These are phyloP conservation scores for Ascochyta rabiei DNA, from an alignment of 2,329 filamentous ascomycete species.

Conservation along the genomic window DNA sequence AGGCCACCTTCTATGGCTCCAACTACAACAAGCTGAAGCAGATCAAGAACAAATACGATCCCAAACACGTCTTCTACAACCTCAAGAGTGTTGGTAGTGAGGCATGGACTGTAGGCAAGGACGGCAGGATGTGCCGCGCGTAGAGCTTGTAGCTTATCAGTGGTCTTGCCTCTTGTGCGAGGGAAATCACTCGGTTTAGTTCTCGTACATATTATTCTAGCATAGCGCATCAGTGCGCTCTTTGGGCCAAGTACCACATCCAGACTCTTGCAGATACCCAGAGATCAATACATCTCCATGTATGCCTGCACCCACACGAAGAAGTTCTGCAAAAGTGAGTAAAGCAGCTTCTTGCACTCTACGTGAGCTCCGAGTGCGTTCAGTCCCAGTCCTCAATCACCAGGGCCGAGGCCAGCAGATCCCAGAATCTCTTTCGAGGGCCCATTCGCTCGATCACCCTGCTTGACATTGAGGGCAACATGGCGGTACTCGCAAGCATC, in stretches of 20 bases:
- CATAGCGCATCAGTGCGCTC: not conserved
- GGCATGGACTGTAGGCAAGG: slow-evolving; percentile 19
- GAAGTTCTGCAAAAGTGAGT: too few species aligned
- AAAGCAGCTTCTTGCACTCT: too few species aligned
- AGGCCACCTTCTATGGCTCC: slow-evolving; percentile 54
- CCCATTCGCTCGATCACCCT: too few species aligned
- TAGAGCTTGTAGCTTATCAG: not conserved
- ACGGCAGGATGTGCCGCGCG: slow-evolving; percentile 20
- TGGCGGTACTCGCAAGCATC: too few species aligned
- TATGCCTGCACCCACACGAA: too few species aligned
- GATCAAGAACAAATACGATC: slow-evolving; percentile 33
- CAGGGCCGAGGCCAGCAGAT: too few species aligned
- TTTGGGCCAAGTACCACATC: not conserved
- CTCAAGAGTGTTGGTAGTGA: slow-evolving; percentile 27
- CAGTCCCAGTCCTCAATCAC: too few species aligned
- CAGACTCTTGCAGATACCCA: slow-evolving; percentile 4
- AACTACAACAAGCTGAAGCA: slow-evolving; percentile 57
- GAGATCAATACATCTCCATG: too few species aligned
- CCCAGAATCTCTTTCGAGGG: too few species aligned
- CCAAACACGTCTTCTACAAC: slow-evolving; percentile 28
- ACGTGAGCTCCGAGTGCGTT: too few species aligned
- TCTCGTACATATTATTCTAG: not conserved
- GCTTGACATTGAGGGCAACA: too few species aligned
- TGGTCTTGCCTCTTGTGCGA: too few species aligned
- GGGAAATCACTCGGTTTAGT: not conserved